Conservation (phyloP, 2,329 filamentous ascomycete species). For the Fusarium sp. region DNA sequence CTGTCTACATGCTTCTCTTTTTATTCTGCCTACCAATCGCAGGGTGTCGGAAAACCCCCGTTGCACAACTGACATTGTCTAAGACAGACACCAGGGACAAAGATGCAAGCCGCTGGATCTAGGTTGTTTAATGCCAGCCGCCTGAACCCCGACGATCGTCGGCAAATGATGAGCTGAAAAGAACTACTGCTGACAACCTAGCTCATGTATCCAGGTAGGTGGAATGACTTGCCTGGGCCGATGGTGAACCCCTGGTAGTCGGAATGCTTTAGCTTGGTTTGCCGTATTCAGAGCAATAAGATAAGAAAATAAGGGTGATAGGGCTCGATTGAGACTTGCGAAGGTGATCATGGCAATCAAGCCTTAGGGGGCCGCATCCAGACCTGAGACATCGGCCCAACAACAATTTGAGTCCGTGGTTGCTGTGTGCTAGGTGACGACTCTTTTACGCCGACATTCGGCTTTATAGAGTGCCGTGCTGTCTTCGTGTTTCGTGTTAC, state of each 20-base stretch:
- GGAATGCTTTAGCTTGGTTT: neutral
- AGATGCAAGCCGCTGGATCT: conserved; percentile 5
- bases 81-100: neutral
- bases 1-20: neutral
- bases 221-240: neutral
- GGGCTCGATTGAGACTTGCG: neutral
- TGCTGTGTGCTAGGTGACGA: neutral
- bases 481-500: neutral
- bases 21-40: neutral
- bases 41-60: neutral
- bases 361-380: too few relatives aligned
- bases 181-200: neutral
- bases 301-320: neutral
- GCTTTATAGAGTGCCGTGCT: neutral
- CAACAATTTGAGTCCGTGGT: neutral
- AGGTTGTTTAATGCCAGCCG: neutral
- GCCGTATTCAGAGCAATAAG: neutral
- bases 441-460: too few relatives aligned
- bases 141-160: neutral
- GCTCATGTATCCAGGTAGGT: neutral
- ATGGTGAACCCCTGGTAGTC: neutral
- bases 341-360: neutral
- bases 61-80: neutral
- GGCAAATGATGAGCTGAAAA: neutral
- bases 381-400: neutral